A percentile compares a stretch with the other conserved stretches of the same genome.
Evolutionary conservation across 352 stramenopile species (phyloP).

Genomic region (Phytophthora rubi): DNA sequence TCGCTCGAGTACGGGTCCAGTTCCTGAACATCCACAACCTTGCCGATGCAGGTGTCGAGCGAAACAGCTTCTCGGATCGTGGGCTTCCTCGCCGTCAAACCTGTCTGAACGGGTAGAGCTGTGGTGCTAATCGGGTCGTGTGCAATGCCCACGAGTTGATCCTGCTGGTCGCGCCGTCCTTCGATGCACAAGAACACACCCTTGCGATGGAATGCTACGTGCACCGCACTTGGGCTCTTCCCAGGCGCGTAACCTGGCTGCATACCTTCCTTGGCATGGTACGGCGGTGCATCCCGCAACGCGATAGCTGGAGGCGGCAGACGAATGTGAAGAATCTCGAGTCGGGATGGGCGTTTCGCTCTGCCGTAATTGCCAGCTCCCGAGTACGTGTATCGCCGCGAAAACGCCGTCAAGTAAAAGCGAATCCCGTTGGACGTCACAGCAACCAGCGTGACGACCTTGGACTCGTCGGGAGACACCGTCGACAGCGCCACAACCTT

Average conservation of each 20-base stretch:
- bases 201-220: conserved; percentile 80
- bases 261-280: conserved; percentile 89
- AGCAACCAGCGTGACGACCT: conserved; percentile 92
- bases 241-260: conserved; percentile 80
- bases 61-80: conserved; percentile 82
- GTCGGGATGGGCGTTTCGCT: conserved; percentile 63
- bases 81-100: conserved; percentile 58
- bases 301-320: conserved; percentile 75
- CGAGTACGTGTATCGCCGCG: conserved; percentile 56
- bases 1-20: conserved; percentile 51
- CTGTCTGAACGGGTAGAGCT: conserved; percentile 56
- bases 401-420: conserved; percentile 93
- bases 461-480: conserved; percentile 73
- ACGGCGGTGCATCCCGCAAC: conserved; percentile 76
- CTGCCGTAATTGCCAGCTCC: conserved; percentile 43
- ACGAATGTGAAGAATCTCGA: conserved; percentile 86
- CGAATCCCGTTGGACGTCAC: conserved; percentile 93
- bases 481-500: conserved; percentile 77
- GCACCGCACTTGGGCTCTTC: conserved; percentile 80
- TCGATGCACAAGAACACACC: conserved; percentile 84
- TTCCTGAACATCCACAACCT: conserved; percentile 86
- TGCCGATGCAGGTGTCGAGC: conserved; percentile 78
- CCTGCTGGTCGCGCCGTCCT: conserved; percentile 77
- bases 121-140: conserved; percentile 78
- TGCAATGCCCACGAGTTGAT: conserved; percentile 77